phyloP scores from a whole-genome alignment of 163 green algal species.

The Scenedesmus sp. region DNA sequence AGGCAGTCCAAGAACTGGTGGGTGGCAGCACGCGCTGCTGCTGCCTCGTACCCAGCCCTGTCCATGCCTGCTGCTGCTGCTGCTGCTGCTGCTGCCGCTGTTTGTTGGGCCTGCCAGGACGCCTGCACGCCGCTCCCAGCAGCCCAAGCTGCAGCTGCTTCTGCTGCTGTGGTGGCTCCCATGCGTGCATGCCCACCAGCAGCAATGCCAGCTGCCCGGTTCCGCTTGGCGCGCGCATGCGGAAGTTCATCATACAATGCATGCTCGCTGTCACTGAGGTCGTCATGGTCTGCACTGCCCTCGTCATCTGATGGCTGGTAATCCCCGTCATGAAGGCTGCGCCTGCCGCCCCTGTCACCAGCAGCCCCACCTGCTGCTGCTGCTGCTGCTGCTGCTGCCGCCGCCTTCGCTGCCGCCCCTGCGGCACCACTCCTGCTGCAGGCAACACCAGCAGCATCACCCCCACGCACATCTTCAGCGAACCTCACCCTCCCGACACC shows the following conservation, averaged over 20 bases:
- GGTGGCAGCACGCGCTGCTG: slow-evolving; percentile 7
- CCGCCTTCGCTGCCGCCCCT: too few species aligned
- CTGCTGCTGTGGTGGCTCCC: background rate
- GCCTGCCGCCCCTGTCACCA: background rate
- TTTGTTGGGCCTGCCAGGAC: background rate
- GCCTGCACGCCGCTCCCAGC: background rate
- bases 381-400: slow-evolving; percentile 12
- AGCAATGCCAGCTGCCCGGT: background rate
- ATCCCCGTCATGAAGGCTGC: background rate
- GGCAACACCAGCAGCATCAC: background rate
- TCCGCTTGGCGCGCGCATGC: background rate
- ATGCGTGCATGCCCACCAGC: too few species aligned
- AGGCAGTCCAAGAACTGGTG: slow-evolving; percentile 52
- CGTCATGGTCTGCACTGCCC: background rate
- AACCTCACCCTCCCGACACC: background rate
- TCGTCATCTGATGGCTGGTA: slow-evolving; percentile 12
- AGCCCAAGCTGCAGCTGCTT: slow-evolving; percentile 19
- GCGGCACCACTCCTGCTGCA: background rate
- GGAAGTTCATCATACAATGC: background rate
- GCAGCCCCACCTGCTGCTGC: background rate
- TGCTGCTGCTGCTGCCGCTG: background rate
- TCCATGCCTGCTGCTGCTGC: slow-evolving; percentile 17
- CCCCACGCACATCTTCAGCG: background rate
- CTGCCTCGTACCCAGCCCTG: background rate
- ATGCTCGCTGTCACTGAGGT: background rate